Conservation (phyloP, 805 yeast genomes). For the Candida ulmi region DNA sequence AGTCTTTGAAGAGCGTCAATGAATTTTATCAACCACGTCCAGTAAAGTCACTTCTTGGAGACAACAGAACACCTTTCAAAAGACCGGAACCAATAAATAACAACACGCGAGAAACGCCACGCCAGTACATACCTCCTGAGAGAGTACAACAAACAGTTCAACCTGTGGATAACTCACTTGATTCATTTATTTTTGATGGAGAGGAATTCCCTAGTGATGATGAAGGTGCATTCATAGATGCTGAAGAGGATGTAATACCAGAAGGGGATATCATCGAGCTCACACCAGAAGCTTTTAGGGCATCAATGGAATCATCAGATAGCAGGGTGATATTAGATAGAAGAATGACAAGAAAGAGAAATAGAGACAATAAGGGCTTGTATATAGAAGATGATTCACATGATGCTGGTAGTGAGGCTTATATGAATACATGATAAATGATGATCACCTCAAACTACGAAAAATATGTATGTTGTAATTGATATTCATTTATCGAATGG, state of each 20-base stretch:
- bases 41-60: too few species aligned
- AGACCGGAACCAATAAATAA: too few species aligned
- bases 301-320: background rate
- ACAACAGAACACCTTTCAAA: too few species aligned
- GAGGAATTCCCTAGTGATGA: background rate
- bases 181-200: background rate
- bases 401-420: background rate
- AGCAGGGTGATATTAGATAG: background rate
- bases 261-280: background rate
- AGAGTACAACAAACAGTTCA: too few species aligned
- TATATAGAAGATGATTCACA: too few species aligned
- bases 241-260: background rate
- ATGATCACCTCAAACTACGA: too few species aligned
- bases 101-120: too few species aligned
- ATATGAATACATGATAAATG: background rate
- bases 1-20: conserved; percentile 32
- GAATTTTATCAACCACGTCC: too few species aligned
- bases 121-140: too few species aligned
- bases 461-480: background rate
- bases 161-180: too few species aligned
- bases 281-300: background rate
- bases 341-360: background rate
- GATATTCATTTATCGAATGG: too few species aligned
- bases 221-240: background rate
- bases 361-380: background rate